Conservation (phyloP, 345 rosid species). For the Gossypium arboreum region DNA sequence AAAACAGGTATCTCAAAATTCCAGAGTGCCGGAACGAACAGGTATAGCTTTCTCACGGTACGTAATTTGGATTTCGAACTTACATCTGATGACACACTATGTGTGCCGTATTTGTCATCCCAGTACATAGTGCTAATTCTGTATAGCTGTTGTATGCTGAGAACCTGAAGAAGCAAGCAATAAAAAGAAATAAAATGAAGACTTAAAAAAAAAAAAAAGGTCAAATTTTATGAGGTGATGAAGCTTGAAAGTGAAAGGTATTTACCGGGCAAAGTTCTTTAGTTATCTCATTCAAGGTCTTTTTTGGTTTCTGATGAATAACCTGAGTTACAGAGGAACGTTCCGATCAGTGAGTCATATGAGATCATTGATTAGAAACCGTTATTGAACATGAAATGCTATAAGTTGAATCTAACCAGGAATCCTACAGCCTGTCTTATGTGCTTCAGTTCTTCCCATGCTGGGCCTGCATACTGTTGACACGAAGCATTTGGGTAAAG, state of each 20-base stretch:
- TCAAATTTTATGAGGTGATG: not conserved
- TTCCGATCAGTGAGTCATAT: not conserved
- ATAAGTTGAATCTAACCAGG: conserved; percentile 51
- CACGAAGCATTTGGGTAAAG: conserved; percentile 18
- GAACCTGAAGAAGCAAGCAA: conserved; percentile 48
- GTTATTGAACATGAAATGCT: conserved; percentile 1
- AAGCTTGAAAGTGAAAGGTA: conserved; percentile 17
- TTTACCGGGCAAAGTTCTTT: conserved; percentile 91
- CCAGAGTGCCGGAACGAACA: too few relatives aligned
- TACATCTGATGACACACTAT: conserved; percentile 95
- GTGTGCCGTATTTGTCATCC: conserved; percentile 99
- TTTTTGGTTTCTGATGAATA: conserved; percentile 95
- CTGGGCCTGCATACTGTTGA: conserved; percentile 81
- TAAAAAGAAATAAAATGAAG: not conserved
- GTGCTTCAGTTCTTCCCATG: conserved; percentile 98
- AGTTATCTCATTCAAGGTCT: conserved; percentile 82
- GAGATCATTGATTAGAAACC: not conserved
- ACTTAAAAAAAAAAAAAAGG: not conserved
- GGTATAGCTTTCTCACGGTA: not conserved
- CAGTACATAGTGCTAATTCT: conserved; percentile 98
- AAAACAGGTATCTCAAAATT: too few relatives aligned
- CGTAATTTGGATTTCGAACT: conserved; percentile 22
- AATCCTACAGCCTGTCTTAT: conserved; percentile 99
- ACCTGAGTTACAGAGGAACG: conserved; percentile 48
- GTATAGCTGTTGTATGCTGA: conserved; percentile 94